phyloP scores from a whole-genome alignment of 495 filamentous ascomycete species.

The Lophiostoma macrostomum region DNA sequence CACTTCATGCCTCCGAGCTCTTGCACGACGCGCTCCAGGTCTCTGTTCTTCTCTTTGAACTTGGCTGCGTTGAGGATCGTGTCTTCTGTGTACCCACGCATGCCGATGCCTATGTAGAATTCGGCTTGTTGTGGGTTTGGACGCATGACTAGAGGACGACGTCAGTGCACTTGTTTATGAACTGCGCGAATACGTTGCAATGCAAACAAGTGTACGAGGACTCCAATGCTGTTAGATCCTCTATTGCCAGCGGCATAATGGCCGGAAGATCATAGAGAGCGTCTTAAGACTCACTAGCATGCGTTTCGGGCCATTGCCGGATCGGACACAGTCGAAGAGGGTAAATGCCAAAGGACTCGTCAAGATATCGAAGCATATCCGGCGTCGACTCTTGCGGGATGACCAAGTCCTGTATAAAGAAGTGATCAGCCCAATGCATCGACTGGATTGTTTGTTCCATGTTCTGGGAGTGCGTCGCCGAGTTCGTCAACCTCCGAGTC shows the following conservation, averaged over 20 bases:
- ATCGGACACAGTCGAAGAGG: conserved; percentile 60
- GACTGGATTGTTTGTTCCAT: conserved; percentile 46
- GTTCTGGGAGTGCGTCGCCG: not conserved
- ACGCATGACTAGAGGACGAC: conserved; percentile 7
- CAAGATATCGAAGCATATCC: conserved; percentile 48
- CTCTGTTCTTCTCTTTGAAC: conserved; percentile 59
- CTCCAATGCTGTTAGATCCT: too few species aligned
- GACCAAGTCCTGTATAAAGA: conserved; percentile 58
- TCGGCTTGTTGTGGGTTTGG: conserved; percentile 21
- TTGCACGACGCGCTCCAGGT: conserved; percentile 60
- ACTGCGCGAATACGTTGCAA: too few species aligned
- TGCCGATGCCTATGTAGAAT: conserved; percentile 52
- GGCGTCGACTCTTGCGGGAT: conserved; percentile 45
- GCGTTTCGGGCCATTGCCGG: not conserved
- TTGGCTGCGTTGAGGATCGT: conserved; percentile 16
- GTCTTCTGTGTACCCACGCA: conserved; percentile 47
- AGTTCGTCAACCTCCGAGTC: conserved; percentile 51
- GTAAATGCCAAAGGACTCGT: conserved; percentile 46
- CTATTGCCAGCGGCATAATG: too few species aligned
- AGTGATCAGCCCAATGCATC: conserved; percentile 46
- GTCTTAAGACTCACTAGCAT: too few species aligned
- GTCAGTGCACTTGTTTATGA: too few species aligned
- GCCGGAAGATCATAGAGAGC: too few species aligned
- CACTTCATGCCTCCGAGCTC: conserved; percentile 65
- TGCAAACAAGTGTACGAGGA: too few species aligned